Evolutionary conservation across 495 filamentous ascomycete species (phyloP).

Genomic region (Penicillium parvum): DNA sequence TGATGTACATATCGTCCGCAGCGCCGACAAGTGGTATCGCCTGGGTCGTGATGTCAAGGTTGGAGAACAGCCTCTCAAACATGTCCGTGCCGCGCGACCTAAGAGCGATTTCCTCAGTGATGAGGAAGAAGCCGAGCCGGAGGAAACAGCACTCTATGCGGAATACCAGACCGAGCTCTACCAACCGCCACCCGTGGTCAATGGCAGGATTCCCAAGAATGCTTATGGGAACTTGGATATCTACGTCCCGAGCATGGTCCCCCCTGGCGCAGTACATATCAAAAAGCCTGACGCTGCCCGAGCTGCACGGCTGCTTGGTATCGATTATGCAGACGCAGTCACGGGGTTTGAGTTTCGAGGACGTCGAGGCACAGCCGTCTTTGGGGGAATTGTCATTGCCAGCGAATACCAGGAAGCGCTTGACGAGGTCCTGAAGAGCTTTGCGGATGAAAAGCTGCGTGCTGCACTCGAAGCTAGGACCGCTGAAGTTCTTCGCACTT

Average conservation of each 20-base stretch:
- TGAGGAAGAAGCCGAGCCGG: constrained; percentile 37
- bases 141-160: constrained; percentile 59
- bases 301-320: constrained; percentile 70
- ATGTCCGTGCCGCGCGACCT: constrained; percentile 46
- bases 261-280: constrained; percentile 72
- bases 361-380: constrained; percentile 72
- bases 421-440: constrained; percentile 56
- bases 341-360: constrained; percentile 86
- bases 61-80: constrained; percentile 74
- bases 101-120: constrained; percentile 34
- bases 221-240: constrained; percentile 85
- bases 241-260: constrained; percentile 91
- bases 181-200: constrained; percentile 65
- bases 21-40: constrained; percentile 82
- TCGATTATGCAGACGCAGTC: constrained; percentile 87
- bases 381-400: constrained; percentile 73
- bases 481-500: constrained; percentile 59
- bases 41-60: constrained; percentile 70
- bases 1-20: constrained; percentile 72
- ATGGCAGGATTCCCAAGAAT: constrained; percentile 79
- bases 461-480: constrained; percentile 53
- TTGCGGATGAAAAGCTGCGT: constrained; percentile 58
- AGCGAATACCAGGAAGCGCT: constrained; percentile 66
- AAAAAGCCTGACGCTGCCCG: constrained; percentile 58
- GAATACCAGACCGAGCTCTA: constrained; percentile 73